Evolutionary conservation across 345 rosid species (phyloP).

Genomic region (Kernera saxatilis): DNA sequence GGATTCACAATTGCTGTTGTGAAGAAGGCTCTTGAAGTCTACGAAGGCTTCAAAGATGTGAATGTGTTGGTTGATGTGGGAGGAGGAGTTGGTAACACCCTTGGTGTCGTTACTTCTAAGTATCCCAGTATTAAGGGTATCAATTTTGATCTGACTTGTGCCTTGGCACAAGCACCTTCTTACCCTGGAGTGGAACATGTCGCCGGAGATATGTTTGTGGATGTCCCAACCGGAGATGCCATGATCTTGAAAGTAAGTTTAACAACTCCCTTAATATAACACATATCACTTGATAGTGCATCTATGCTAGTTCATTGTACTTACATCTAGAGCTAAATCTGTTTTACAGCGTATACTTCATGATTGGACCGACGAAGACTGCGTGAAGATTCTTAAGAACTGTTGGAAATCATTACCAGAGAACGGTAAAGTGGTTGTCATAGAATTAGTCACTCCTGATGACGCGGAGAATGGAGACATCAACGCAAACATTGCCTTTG

Average conservation of each 20-base stretch:
- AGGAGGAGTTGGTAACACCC: slow-evolving; percentile 53
- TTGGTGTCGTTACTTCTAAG: slow-evolving; percentile 40
- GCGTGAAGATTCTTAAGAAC: slow-evolving; percentile 42
- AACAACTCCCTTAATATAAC: not conserved
- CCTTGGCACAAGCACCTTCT: slow-evolving; percentile 35
- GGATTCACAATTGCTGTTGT: slow-evolving; percentile 38
- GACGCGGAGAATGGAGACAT: slow-evolving; percentile 21
- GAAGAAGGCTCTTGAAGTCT: slow-evolving; percentile 44
- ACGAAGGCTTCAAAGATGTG: slow-evolving; percentile 47
- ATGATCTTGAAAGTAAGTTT: slow-evolving; percentile 70
- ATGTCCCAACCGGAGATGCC: slow-evolving; percentile 69
- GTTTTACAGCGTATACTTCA: slow-evolving; percentile 39
- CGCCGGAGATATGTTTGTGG: slow-evolving; percentile 80
- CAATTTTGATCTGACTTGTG: slow-evolving; percentile 40
- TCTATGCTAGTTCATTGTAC: not conserved
- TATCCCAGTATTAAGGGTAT: slow-evolving; percentile 42
- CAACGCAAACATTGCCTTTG: slow-evolving; percentile 33
- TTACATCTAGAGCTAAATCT: not conserved
- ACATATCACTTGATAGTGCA: not conserved
- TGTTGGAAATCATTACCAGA: slow-evolving; percentile 41
- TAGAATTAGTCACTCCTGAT: slow-evolving; percentile 38
- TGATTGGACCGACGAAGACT: slow-evolving; percentile 40
- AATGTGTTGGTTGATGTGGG: slow-evolving; percentile 52
- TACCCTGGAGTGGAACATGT: slow-evolving; percentile 49
- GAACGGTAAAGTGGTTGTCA: slow-evolving; percentile 40